Percentiles rank a stretch among this genome's conserved stretches.
Conservation (phyloP, 371 early-diverging fungal species). For the Catenaria anguillulae region DNA sequence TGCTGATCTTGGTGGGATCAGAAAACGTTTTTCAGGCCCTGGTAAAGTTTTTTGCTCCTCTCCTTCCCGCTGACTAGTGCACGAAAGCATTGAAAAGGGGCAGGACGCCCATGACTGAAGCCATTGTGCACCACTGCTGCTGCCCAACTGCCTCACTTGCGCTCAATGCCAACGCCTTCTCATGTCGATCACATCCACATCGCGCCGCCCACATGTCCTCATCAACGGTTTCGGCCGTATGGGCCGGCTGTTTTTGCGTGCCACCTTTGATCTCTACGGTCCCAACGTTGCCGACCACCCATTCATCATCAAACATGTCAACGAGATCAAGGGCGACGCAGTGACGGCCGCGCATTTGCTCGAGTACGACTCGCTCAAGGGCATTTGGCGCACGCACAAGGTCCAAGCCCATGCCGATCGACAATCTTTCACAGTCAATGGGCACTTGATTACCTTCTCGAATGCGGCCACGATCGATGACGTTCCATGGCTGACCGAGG, state of each 20-base stretch:
- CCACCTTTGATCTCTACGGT: slow-evolving; percentile 1
- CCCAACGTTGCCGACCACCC: background rate
- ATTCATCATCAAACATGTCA: background rate
- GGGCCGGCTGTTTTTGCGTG: slow-evolving; percentile 7
- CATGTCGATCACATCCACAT: too few relatives aligned
- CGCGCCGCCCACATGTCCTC: background rate
- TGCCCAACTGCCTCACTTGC: too few relatives aligned
- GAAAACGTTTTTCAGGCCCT: too few relatives aligned
- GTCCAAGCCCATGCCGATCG: too few relatives aligned
- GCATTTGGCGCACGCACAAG: background rate
- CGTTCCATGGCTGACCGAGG: background rate
- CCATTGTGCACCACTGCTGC: too few relatives aligned
- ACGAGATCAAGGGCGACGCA: slow-evolving; percentile 8
- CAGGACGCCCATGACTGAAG: too few relatives aligned
- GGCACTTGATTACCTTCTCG: background rate
- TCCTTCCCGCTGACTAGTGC: too few relatives aligned
- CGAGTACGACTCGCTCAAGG: slow-evolving; percentile 9
- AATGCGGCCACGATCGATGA: background rate
- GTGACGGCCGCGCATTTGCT: slow-evolving; percentile 7
- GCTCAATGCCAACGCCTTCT: too few relatives aligned
- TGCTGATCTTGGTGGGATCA: too few relatives aligned
- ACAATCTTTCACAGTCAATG: background rate
- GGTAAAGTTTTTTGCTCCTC: too few relatives aligned
- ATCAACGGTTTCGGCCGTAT: slow-evolving; percentile 8
- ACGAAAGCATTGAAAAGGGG: too few relatives aligned